Evolutionary conservation across 2,329 filamentous ascomycete genomes (phyloP).

Genomic region (Lecanicillium sp.): DNA sequence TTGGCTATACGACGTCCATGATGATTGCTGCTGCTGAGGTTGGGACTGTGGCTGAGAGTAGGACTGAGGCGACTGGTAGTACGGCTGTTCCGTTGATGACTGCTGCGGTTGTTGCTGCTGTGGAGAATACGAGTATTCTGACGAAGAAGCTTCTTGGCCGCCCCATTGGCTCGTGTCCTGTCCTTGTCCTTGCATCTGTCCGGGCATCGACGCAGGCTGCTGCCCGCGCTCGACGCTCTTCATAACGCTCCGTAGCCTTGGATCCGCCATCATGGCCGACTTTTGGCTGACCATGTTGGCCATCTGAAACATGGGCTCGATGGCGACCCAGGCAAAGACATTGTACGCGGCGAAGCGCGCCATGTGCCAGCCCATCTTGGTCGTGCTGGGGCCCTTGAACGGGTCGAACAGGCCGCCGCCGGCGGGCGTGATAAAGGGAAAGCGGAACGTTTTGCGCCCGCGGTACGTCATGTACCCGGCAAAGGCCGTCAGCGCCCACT

Average conservation of each 20-base stretch:
- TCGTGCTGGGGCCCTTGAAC: constrained; percentile 17
- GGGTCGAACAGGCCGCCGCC: constrained; percentile 20
- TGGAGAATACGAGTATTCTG: constrained; percentile 6
- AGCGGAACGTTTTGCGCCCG: constrained; percentile 23
- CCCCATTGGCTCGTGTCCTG: constrained; percentile 6
- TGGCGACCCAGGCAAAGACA: constrained; percentile 15
- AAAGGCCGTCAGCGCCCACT: constrained; percentile 17
- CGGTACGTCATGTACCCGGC: constrained; percentile 18
- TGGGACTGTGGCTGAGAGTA: constrained; percentile 1
- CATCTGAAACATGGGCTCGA: constrained; percentile 21
- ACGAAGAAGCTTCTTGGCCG: not conserved
- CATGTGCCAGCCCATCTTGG: constrained; percentile 26
- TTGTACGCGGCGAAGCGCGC: constrained; percentile 27
- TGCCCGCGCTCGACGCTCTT: no score
- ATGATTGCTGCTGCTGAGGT: not conserved
- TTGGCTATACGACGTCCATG: no score
- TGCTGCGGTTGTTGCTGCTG: constrained; percentile 7
- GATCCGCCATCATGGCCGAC: constrained; percentile 19
- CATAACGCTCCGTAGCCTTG: no score
- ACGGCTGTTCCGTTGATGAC: constrained; percentile 8
- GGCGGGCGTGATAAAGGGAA: constrained; percentile 29
- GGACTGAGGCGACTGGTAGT: constrained; percentile 2
- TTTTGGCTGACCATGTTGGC: constrained; percentile 17
- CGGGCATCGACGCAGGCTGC: no score
- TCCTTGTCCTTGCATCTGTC: no score